Base-by-base conservation (phyloP, 2,329 filamentous ascomycete species). In the Onygenales sp. region DNA sequence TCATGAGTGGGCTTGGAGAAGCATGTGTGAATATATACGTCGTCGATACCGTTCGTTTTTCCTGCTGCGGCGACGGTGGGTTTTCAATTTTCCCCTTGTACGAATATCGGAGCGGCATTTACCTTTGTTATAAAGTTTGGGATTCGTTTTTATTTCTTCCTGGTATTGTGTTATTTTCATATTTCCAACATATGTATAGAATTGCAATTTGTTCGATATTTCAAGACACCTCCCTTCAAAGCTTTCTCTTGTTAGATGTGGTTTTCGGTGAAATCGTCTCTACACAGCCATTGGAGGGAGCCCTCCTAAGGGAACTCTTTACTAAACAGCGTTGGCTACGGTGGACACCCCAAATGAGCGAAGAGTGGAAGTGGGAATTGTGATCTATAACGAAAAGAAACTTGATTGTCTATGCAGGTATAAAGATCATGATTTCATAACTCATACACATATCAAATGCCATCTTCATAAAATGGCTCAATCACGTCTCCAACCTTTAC, bases 401-500 rank as follows among this genome's bases (percentile, higher is more conserved):
- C 21, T 27, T 42, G 17, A 42, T 14, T 42, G 17, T 42, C 14
- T n/a, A 14, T 14, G 34, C 21, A 48, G 27, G 31, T 37, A 36
- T 48, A 1, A 27, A 8, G n/a, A 10, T 21, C 9, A 49, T 14
- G 10, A 36, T 11, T 31, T 39, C 48, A 42, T 21, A 39, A 27
- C 39, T 37, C 42, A 36, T 42, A 53, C n/a, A 55, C 6, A 40
- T 42, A 51, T 45, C 40, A 40, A 11, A 49, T 9, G 11, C 14
- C 13, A 42, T 36, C 37, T 14, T 59, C 54, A 56, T 65, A 68
- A 11, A 53, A 56, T 9, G 70, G 67, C 14, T 60, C 50, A 59
- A 74, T 63, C 39, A 62, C 45, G 63, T 75, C 71, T 13, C 73
- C 73, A 48, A 71, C 65, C 64, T 64, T 69, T 27, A 75, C 54